Evolutionary conservation across 768 basidiomycete genomes (phyloP).

Genomic region (Tricholomella constricta): DNA sequence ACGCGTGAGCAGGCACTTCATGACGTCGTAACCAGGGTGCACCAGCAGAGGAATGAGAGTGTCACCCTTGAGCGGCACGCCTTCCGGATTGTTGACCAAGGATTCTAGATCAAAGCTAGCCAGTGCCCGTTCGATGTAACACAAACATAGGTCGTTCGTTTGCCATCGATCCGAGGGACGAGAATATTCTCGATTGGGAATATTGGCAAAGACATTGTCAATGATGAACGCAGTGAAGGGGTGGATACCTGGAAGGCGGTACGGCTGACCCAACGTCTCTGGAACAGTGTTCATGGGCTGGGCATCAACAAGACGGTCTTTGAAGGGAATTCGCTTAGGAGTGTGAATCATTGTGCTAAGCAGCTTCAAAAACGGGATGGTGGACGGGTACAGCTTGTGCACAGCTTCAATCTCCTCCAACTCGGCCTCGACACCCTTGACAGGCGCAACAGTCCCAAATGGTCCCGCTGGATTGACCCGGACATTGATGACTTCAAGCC

Average conservation of each 20-base stretch:
- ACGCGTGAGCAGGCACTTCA: slow-evolving; percentile 75
- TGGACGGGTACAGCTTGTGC: slow-evolving; percentile 81
- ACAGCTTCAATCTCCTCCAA: slow-evolving; percentile 85
- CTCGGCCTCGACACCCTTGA: slow-evolving; percentile 83
- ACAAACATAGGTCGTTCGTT: slow-evolving; percentile 81
- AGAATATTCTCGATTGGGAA: slow-evolving; percentile 73
- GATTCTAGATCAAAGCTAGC: slow-evolving; percentile 81
- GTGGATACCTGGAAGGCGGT: slow-evolving; percentile 76
- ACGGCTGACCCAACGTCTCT: slow-evolving; percentile 76
- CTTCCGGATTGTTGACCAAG: slow-evolving; percentile 60
- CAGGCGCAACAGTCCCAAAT: slow-evolving; percentile 47
- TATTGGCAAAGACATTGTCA: slow-evolving; percentile 85
- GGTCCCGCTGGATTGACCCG: slow-evolving; percentile 43
- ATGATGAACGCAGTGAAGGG: slow-evolving; percentile 87
- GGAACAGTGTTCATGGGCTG: slow-evolving; percentile 76
- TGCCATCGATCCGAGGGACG: slow-evolving; percentile 81
- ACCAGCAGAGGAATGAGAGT: slow-evolving; percentile 55
- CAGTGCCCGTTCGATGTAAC: slow-evolving; percentile 82
- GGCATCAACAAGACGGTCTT: slow-evolving; percentile 57
- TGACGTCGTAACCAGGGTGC: slow-evolving; percentile 88
- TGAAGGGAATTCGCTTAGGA: slow-evolving; percentile 67
- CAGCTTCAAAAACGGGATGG: slow-evolving; percentile 84
- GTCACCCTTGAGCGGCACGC: slow-evolving; percentile 52
- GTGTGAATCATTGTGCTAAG: slow-evolving; percentile 84
- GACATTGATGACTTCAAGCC: slow-evolving; percentile 80